phyloP scores from a whole-genome alignment of 257 asterid species.

The Primulina eburnea region DNA sequence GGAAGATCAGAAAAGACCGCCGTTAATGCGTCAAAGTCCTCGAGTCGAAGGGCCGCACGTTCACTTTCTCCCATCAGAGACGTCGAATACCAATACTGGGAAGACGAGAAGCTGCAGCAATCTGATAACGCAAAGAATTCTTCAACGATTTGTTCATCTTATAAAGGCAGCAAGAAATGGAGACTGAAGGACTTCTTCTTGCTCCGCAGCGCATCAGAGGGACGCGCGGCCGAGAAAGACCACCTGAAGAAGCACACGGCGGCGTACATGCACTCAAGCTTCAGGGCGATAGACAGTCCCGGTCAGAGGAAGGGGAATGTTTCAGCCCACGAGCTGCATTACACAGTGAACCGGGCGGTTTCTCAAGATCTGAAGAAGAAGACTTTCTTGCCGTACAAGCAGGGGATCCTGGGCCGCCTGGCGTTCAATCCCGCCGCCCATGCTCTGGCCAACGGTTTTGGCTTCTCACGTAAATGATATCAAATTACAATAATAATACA shows the following conservation, averaged over 20 bases:
- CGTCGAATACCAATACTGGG: background rate
- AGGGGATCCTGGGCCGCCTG: conserved; percentile 65
- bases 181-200: conserved; percentile 40
- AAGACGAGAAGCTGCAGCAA: conserved; percentile 3
- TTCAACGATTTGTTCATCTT: background rate
- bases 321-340: conserved; percentile 79
- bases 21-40: background rate
- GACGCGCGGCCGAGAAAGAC: conserved; percentile 43
- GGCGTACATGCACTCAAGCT: conserved; percentile 26
- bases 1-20: background rate
- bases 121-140: background rate
- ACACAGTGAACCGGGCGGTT: conserved; percentile 65
- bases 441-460: conserved; percentile 69
- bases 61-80: conserved; percentile 6
- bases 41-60: background rate
- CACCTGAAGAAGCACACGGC: conserved; percentile 45
- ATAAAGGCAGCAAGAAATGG: conserved; percentile 40
- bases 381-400: conserved; percentile 76
- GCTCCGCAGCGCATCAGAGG: conserved; percentile 53
- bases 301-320: conserved; percentile 36
- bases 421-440: conserved; percentile 58
- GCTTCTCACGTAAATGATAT: conserved; percentile 47
- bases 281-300: conserved; percentile 5
- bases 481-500: background rate
- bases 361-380: conserved; percentile 69